Conservation (phyloP, 2,329 filamentous ascomycete species). For the Grosmannia huntii region DNA sequence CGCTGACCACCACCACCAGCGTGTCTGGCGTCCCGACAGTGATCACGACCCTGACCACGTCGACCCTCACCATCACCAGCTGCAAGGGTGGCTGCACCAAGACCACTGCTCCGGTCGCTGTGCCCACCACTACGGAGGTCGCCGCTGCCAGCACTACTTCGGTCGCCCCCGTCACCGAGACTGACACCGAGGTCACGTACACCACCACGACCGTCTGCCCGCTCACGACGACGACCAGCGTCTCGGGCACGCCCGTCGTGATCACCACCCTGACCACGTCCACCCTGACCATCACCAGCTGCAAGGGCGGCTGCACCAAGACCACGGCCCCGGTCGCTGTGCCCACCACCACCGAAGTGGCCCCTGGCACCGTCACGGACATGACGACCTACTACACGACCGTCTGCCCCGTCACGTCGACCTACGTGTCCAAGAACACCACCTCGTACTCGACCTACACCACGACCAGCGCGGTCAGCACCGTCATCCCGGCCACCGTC, state of each 20-base stretch:
- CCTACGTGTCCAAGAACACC: background rate
- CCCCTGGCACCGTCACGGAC: slow-evolving; percentile 18
- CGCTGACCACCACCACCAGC: background rate
- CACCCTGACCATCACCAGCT: slow-evolving; percentile 29
- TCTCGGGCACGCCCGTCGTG: background rate
- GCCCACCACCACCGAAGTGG: background rate
- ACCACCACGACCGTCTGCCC: slow-evolving; percentile 20
- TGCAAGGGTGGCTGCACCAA: slow-evolving; percentile 21
- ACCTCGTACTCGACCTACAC: slow-evolving; percentile 26
- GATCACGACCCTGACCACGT: slow-evolving; percentile 21
- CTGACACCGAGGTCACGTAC: slow-evolving; percentile 10
- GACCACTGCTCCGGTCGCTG: slow-evolving; percentile 9
- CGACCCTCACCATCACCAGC: slow-evolving; percentile 29
- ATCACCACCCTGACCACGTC: slow-evolving; percentile 24
- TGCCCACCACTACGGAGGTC: no score
- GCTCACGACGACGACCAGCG: background rate
- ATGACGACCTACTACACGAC: slow-evolving; percentile 15
- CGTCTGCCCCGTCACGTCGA: slow-evolving; percentile 5
- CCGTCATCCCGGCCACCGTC: slow-evolving; percentile 16
- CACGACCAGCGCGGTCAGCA: slow-evolving; percentile 28
- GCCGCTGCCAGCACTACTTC: slow-evolving; percentile 11
- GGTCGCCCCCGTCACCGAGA: slow-evolving; percentile 13
- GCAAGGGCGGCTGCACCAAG: slow-evolving; percentile 20
- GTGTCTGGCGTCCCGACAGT: background rate
- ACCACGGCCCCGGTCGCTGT: background rate